A percentile compares a stretch with the other conserved stretches of the same genome.
Conservation (phyloP, 306 rosid genomes). For the Fragaria nilgerrensis region DNA sequence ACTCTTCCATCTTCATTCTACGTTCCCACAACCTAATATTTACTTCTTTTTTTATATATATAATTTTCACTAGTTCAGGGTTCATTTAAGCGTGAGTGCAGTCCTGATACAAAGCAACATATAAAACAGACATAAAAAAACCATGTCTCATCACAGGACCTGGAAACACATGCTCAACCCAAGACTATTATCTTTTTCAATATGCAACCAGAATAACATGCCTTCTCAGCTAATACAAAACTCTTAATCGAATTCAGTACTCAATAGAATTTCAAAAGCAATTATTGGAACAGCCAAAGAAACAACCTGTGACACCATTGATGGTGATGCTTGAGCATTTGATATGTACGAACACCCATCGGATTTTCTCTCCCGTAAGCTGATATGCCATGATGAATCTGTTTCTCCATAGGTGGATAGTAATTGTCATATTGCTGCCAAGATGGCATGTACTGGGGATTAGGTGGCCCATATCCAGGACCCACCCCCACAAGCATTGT, state of each 20-base stretch:
- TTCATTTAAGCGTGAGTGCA: background rate
- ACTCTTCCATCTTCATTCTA: background rate
- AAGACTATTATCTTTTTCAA: background rate
- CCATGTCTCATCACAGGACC: background rate
- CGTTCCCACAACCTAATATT: background rate
- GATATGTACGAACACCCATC: conserved; percentile 55
- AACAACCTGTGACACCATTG: conserved; percentile 82
- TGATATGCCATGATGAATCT: conserved; percentile 94
- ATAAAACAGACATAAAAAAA: background rate
- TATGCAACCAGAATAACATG: background rate
- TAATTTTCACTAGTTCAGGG: background rate
- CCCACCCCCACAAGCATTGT: conserved; percentile 79
- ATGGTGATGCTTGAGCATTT: conserved; percentile 74
- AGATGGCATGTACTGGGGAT: conserved; percentile 83
- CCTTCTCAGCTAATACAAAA: background rate
- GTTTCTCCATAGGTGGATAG: conserved; percentile 80
- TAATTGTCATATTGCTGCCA: conserved; percentile 78
- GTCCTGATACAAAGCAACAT: background rate
- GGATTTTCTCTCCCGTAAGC: conserved; percentile 91
- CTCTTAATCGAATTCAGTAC: background rate
- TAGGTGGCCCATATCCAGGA: conserved; percentile 79
- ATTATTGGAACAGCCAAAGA: conserved; percentile 3
- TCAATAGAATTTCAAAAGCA: background rate
- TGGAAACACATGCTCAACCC: background rate
- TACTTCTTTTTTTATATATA: background rate